These are phyloP conservation scores for Citrullus colocynthis DNA, from an alignment of 306 rosid species.

Conservation along the genomic window DNA sequence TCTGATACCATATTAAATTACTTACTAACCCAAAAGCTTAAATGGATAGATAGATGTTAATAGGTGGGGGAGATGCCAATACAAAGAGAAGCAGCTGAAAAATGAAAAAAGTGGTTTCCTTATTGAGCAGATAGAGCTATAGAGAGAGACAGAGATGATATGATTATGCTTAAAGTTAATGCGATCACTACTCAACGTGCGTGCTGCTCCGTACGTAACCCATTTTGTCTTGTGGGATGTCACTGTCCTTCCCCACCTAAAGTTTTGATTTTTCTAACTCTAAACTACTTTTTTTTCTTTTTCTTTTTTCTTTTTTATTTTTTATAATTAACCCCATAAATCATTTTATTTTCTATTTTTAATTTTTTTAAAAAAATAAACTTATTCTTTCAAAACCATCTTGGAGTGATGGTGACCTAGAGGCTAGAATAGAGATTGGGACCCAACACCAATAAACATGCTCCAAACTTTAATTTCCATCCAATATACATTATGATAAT, in stretches of 20 bases:
- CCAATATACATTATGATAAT: no score
- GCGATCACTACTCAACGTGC: constrained; percentile 7
- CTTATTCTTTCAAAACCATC: no score
- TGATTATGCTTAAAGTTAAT: not conserved
- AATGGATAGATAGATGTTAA: no score
- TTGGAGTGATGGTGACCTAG: no score
- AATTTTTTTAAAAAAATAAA: no score
- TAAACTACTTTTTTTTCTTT: not conserved
- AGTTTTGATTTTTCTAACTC: not conserved
- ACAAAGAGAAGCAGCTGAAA: not conserved
- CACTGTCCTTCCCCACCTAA: not conserved
- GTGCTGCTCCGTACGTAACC: not conserved
- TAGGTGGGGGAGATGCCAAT: not conserved
- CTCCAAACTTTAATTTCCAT: no score
- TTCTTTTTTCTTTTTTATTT: no score
- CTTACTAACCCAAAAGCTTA: no score
- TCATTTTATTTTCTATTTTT: not conserved
- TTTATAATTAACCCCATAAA: not conserved
- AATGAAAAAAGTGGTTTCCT: not conserved
- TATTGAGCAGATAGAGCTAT: not conserved
- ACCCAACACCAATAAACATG: no score
- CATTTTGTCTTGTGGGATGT: constrained; percentile 2
- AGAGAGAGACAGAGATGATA: not conserved
- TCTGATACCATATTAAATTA: no score
- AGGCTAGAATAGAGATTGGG: no score